Percentiles rank a stretch among this genome's conserved stretches.
phyloP scores from a whole-genome alignment of 192 early-diverging fungal species.

The Coemansia sp. region DNA sequence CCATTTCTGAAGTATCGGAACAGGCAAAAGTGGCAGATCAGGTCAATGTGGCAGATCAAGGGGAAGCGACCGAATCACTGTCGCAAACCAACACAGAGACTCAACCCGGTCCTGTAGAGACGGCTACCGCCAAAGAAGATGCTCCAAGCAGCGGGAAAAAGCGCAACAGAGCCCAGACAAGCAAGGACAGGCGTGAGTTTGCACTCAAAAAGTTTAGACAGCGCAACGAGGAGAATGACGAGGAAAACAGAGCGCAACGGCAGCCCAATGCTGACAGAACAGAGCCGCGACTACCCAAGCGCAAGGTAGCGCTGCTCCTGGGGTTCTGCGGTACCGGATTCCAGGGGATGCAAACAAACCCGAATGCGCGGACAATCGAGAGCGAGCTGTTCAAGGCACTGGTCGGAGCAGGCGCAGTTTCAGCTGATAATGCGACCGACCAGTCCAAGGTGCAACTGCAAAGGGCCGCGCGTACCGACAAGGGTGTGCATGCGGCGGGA shows the following conservation, averaged over 20 bases:
- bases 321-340: slow-evolving; percentile 95
- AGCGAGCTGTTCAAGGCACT: slow-evolving; percentile 86
- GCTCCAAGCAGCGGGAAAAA: background rate
- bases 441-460: slow-evolving; percentile 79
- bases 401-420: slow-evolving; percentile 77
- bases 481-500: slow-evolving; percentile 97
- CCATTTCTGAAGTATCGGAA: slow-evolving; percentile 1
- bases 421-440: slow-evolving; percentile 81
- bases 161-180: slow-evolving; percentile 37
- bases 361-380: slow-evolving; percentile 81
- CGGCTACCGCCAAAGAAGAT: background rate
- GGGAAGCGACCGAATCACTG: background rate
- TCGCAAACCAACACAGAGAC: background rate
- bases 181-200: slow-evolving; percentile 48
- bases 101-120: background rate
- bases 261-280: slow-evolving; percentile 15
- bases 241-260: slow-evolving; percentile 3
- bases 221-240: slow-evolving; percentile 9
- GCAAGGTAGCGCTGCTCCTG: slow-evolving; percentile 85
- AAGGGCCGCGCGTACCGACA: slow-evolving; percentile 95
- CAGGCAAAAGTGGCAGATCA: background rate
- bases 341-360: slow-evolving; percentile 96
- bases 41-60: background rate
- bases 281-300: slow-evolving; percentile 70
- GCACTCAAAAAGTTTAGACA: slow-evolving; percentile 26